Evolutionary conservation across 371 early-diverging fungal genomes (phyloP).

Genomic region (Lichtheimia hyalospora): DNA sequence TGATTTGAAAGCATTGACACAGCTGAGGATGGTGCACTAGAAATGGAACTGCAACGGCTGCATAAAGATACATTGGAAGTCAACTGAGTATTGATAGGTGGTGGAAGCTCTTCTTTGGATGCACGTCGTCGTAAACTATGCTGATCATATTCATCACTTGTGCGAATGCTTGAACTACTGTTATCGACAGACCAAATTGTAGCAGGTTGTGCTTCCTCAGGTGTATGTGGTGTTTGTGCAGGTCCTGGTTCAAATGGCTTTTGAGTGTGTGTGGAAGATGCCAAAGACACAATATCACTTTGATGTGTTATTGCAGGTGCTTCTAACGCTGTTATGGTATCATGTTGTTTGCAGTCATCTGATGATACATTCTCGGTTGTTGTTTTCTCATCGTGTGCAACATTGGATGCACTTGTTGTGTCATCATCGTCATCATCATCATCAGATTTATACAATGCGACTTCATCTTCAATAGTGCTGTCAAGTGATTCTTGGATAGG

Average conservation of each 20-base stretch:
- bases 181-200: constrained; percentile 16
- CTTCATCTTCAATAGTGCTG: constrained; percentile 8
- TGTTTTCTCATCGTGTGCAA: not conserved
- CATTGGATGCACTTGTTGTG: not conserved
- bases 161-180: not conserved
- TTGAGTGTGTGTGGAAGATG: not conserved
- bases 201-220: constrained; percentile 9
- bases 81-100: constrained; percentile 2
- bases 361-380: not conserved
- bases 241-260: constrained; percentile 15
- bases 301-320: constrained; percentile 7
- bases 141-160: not conserved
- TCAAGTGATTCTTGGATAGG: constrained; percentile 9
- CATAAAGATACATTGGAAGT: constrained; percentile 13
- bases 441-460: not conserved
- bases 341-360: not conserved
- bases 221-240: constrained; percentile 13
- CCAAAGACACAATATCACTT: not conserved
- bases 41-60: constrained; percentile 19
- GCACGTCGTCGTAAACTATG: constrained; percentile 1
- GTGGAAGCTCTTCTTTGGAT: constrained; percentile 13
- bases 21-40: constrained; percentile 4
- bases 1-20: constrained; percentile 3
- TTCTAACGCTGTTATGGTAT: not conserved
- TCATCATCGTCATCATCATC: not conserved